Evolutionary conservation across 352 stramenopile genomes (phyloP).

Genomic region (Globisporangium viniferum): DNA sequence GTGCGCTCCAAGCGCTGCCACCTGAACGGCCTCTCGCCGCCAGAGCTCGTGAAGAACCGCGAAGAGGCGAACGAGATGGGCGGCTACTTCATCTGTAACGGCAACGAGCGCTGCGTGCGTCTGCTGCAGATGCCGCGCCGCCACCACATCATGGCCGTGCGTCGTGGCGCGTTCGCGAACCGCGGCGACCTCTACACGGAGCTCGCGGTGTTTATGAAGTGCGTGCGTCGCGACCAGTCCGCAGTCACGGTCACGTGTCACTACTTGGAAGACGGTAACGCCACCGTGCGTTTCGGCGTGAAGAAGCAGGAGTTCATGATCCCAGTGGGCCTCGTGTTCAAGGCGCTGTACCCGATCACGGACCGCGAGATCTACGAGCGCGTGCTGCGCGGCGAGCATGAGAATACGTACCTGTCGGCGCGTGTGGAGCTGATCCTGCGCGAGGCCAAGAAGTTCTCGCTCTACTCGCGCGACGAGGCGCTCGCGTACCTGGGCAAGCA

Average conservation of each 20-base stretch:
- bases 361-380: conserved; percentile 97
- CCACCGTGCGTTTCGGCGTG: conserved; percentile 95
- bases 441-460: conserved; percentile 93
- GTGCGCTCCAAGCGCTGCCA: conserved; percentile 96
- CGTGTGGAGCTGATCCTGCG: conserved; percentile 97
- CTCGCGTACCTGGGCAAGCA: conserved; percentile 96
- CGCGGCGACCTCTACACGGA: conserved; percentile 96
- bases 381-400: conserved; percentile 92
- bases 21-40: conserved; percentile 81
- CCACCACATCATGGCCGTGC: conserved; percentile 92
- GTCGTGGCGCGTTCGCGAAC: conserved; percentile 97
- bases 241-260: conserved; percentile 98
- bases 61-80: conserved; percentile 98
- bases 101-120: conserved; percentile 98
- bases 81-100: conserved; percentile 99
- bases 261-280: conserved; percentile 97
- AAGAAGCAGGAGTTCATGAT: conserved; percentile 99
- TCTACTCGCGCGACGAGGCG: conserved; percentile 85
- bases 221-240: conserved; percentile 93
- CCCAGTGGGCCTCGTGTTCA: conserved; percentile 95
- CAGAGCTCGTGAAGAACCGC: conserved; percentile 82
- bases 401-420: conserved; percentile 97
- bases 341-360: conserved; percentile 91
- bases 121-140: conserved; percentile 94
- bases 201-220: conserved; percentile 97